Evolutionary conservation across 2,329 filamentous ascomycete genomes (phyloP).

Genomic region (Paramyrothecium sp.): DNA sequence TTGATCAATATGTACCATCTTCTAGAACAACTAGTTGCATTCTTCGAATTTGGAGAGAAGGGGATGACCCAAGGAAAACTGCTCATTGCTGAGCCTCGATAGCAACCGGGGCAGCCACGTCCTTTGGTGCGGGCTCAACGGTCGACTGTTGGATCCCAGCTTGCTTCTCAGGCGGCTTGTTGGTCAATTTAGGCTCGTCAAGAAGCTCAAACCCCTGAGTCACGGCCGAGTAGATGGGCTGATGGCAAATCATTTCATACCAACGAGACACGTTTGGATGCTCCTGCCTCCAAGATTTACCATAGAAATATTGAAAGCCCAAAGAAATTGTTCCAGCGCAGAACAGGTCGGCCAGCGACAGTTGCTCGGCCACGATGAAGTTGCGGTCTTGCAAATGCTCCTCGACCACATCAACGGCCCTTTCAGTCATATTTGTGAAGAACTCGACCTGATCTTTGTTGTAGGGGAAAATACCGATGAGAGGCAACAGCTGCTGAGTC

Average conservation of each 20-base stretch:
- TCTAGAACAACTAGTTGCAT: too few relatives aligned
- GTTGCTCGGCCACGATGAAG: conserved; percentile 95
- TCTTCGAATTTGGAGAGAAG: too few relatives aligned
- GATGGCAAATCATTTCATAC: conserved; percentile 92
- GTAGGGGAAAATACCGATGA: conserved; percentile 79
- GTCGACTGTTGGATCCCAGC: conserved; percentile 62
- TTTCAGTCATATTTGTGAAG: conserved; percentile 63
- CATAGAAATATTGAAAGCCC: conserved; percentile 92
- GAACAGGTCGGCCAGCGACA: conserved; percentile 96
- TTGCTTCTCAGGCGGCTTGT: conserved; percentile 74
- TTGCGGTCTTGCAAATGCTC: conserved; percentile 89
- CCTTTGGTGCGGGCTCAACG: conserved; percentile 59
- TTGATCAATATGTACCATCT: too few relatives aligned
- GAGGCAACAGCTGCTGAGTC: conserved; percentile 80
- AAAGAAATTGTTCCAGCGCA: conserved; percentile 74
- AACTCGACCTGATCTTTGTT: conserved; percentile 98
- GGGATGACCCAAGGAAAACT: too few relatives aligned
- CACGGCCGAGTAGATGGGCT: conserved; percentile 84
- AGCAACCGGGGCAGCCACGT: too few relatives aligned
- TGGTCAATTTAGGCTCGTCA: conserved; percentile 74
- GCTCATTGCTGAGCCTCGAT: too few relatives aligned
- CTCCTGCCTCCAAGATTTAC: conserved; percentile 80
- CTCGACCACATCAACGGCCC: conserved; percentile 73
- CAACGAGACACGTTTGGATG: conserved; percentile 88
- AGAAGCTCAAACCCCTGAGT: conserved; percentile 74